Evolutionary conservation across 345 rosid species (phyloP).

Genomic region (Populus tremula): DNA sequence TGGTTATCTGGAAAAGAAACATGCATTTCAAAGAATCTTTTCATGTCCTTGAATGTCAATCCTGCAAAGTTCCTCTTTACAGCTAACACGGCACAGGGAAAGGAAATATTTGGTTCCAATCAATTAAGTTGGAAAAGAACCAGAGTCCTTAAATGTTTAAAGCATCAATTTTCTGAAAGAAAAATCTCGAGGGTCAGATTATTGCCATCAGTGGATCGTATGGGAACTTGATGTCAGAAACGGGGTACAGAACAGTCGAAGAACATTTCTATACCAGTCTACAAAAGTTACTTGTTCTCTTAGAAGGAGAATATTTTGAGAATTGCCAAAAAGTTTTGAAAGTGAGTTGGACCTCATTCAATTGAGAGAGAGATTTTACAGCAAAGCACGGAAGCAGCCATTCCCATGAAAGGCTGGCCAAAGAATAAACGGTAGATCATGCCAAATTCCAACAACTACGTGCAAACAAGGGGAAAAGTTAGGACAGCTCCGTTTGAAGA

Average conservation of each 20-base stretch:
- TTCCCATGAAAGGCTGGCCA: background rate
- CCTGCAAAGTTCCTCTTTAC: constrained; percentile 23
- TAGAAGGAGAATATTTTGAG: background rate
- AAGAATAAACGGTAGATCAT: background rate
- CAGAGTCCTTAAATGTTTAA: constrained; percentile 1
- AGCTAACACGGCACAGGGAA: constrained; percentile 6
- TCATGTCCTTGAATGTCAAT: background rate
- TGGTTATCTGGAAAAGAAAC: background rate
- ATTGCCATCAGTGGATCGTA: background rate
- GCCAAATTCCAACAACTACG: background rate
- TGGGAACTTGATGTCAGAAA: background rate
- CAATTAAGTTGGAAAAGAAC: background rate
- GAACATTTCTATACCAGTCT: background rate
- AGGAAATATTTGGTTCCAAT: constrained; percentile 13
- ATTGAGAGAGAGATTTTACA: background rate
- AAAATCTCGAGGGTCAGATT: background rate
- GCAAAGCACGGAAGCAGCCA: background rate
- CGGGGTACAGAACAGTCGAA: background rate
- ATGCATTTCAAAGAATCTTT: constrained; percentile 7
- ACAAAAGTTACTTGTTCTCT: background rate
- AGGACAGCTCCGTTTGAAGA: background rate
- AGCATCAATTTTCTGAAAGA: background rate
- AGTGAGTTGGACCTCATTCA: background rate
- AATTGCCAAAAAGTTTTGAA: background rate
- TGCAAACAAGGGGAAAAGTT: background rate